Percentiles rank a stretch among this genome's conserved stretches.
Conservation (phyloP, 2,329 filamentous ascomycete genomes). For the Penicillium hordei region DNA sequence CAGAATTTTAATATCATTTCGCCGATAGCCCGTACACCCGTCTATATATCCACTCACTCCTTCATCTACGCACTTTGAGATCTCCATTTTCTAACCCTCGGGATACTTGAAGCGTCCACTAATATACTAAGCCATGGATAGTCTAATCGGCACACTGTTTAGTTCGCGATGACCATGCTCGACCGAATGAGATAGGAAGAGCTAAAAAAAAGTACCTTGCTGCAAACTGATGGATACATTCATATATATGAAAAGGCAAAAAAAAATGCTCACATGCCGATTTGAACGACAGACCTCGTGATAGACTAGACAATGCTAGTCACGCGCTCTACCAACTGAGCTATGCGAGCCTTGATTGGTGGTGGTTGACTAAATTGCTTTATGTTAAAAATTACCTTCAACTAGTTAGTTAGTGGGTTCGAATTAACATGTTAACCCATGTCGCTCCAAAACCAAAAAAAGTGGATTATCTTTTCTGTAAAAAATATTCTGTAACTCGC, state of each 20-base stretch:
- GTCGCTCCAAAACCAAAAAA: neutral
- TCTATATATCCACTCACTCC: too few species aligned
- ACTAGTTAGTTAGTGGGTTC: too few species aligned
- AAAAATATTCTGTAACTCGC: too few species aligned
- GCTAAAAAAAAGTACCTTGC: neutral
- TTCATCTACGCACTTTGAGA: neutral
- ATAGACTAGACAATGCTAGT: neutral
- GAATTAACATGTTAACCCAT: too few species aligned
- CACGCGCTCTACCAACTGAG: neutral
- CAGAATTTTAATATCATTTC: too few species aligned
- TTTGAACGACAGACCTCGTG: neutral
- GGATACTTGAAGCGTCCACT: neutral
- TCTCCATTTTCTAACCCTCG: neutral
- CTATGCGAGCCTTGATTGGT: neutral
- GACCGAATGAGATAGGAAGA: too few species aligned
- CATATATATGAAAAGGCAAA: neutral
- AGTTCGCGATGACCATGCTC: neutral
- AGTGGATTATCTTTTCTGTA: too few species aligned
- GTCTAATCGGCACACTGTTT: neutral
- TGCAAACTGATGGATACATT: neutral
- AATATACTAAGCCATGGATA: neutral
- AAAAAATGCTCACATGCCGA: conserved; percentile 2
- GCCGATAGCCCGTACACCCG: too few species aligned
- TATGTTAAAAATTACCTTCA: too few species aligned
- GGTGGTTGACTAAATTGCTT: accelerated